Percentiles rank a stretch among this genome's conserved stretches.
phyloP scores from a whole-genome alignment of 2,329 filamentous ascomycete genomes.

The Sporothrix curviconia region DNA sequence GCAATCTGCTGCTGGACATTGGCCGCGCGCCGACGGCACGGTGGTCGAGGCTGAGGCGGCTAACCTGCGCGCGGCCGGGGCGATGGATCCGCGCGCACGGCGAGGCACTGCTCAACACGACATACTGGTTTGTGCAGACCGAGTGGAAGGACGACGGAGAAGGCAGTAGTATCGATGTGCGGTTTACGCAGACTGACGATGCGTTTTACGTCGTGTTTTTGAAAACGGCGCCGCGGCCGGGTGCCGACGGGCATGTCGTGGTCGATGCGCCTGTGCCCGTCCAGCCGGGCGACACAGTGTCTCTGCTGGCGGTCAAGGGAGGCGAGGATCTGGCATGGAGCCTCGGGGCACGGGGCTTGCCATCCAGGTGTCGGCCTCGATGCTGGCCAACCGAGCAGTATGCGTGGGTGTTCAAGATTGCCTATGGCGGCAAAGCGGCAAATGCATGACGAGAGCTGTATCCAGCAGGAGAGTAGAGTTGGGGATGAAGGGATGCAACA shows the following conservation, averaged over 20 bases:
- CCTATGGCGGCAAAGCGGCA: not conserved
- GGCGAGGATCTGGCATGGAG: conserved; percentile 24
- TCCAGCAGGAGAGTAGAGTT: not conserved
- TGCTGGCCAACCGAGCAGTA: conserved; percentile 29
- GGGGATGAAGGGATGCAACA: not conserved
- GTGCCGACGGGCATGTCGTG: conserved; percentile 26
- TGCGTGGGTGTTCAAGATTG: conserved; percentile 38
- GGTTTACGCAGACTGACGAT: conserved; percentile 40
- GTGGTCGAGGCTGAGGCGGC: conserved; percentile 43
- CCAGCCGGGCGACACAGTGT: conserved; percentile 35
- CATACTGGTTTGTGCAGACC: conserved; percentile 40
- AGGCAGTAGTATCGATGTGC: conserved; percentile 26
- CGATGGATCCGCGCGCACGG: conserved; percentile 30
- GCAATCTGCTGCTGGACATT: conserved; percentile 50
- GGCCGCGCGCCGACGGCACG: conserved; percentile 50
- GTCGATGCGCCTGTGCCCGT: conserved; percentile 34
- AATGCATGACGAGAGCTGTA: too few species aligned
- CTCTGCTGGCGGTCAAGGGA: conserved; percentile 28
- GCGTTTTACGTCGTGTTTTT: conserved; percentile 39
- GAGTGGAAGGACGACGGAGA: conserved; percentile 2
- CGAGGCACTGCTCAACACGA: conserved; percentile 52
- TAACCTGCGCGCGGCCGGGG: conserved; percentile 43
- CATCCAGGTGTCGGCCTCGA: conserved; percentile 23
- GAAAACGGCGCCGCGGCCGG: conserved; percentile 26
- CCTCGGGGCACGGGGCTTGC: not conserved